Conservation (phyloP, 202 grass and related monocot species). For the Schoenoplectus tabernaemontani region DNA sequence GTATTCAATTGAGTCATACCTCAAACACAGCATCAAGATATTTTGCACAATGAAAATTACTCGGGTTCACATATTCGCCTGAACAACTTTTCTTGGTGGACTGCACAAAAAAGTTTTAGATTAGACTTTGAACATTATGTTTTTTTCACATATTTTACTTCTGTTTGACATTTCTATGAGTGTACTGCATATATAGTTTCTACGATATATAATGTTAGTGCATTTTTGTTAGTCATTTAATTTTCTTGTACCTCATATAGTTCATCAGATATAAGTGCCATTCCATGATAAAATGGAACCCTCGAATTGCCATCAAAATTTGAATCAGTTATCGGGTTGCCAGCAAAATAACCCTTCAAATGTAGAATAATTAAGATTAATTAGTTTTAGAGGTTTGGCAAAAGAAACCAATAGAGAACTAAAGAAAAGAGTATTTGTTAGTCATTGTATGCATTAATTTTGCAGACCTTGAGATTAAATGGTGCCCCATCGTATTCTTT, state of each 20-base stretch:
- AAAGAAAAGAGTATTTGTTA: neutral
- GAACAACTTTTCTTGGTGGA: constrained; percentile 37
- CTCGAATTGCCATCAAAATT: constrained; percentile 16
- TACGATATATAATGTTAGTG: neutral
- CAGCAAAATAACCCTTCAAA: constrained; percentile 44
- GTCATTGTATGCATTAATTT: neutral
- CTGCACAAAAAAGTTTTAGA: constrained; percentile 16
- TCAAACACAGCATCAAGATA: constrained; percentile 34
- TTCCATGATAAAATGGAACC: constrained; percentile 43
- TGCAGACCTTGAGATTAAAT: constrained; percentile 46
- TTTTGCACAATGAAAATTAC: constrained; percentile 31
- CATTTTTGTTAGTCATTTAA: neutral
- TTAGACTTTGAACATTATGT: neutral
- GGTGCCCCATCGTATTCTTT: constrained; percentile 16
- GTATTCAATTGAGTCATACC: constrained; percentile 20
- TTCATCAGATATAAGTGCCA: constrained; percentile 64
- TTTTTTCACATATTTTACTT: neutral
- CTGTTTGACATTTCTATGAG: neutral
- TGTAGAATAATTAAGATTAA: neutral
- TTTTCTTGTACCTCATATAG: constrained; percentile 59
- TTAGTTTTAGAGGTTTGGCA: neutral
- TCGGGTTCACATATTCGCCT: constrained; percentile 9
- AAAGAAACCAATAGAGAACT: neutral
- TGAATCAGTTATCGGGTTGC: constrained; percentile 38
- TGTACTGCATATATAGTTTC: neutral